Evolutionary conservation across 176 grass and related monocot genomes (phyloP).

Genomic region (Carex myosuroides): DNA sequence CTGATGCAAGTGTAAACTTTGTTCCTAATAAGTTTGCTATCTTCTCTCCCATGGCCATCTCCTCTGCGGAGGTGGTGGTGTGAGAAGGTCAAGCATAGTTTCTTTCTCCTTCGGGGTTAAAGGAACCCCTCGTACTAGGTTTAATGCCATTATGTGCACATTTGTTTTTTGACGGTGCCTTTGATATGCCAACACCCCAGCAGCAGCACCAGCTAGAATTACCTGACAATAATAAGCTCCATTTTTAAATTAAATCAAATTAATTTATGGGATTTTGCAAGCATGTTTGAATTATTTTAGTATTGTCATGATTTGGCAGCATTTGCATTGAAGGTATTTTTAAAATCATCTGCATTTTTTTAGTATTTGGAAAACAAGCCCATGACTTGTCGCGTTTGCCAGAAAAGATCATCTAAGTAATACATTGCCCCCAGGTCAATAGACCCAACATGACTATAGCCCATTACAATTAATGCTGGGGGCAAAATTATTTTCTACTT

Average conservation of each 20-base stretch:
- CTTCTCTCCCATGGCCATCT: constrained; percentile 43
- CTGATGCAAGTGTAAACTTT: neutral
- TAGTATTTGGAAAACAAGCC: neutral
- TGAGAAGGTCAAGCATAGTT: constrained; percentile 70
- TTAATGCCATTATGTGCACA: constrained; percentile 90
- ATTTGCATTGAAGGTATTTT: neutral
- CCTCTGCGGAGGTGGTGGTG: constrained; percentile 36
- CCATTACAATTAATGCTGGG: neutral
- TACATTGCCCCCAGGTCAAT: no score
- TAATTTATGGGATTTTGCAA: neutral
- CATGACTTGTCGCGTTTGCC: neutral
- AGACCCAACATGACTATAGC: neutral
- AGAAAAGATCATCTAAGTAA: no score
- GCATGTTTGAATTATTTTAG: neutral
- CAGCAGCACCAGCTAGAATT: constrained; percentile 55
- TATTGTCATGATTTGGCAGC: neutral
- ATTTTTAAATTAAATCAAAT: neutral
- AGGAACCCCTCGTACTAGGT: constrained; percentile 71
- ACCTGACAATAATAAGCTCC: constrained; percentile 35
- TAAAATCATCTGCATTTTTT: neutral
- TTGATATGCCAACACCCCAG: constrained; percentile 70
- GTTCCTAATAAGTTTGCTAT: constrained; percentile 13
- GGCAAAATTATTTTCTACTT: neutral
- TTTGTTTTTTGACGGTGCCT: constrained; percentile 74
- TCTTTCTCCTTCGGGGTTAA: constrained; percentile 82